A percentile compares a stretch with the other conserved stretches of the same genome.
Evolutionary conservation across 805 yeast genomes (phyloP).

Genomic region (Lachancea sp.): DNA sequence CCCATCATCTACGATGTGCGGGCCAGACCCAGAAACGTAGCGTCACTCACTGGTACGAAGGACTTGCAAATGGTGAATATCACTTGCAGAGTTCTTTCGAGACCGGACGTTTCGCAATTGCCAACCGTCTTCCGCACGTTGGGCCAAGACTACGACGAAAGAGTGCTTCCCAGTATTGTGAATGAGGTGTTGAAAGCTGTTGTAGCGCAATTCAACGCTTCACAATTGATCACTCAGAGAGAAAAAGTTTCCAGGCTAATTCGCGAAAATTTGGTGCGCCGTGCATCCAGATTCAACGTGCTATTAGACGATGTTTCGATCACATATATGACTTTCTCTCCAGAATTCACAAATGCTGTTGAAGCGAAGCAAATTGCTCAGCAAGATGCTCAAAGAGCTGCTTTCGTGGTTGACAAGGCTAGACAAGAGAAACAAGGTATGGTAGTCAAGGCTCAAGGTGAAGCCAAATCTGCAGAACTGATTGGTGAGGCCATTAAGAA

Average conservation of each 20-base stretch:
- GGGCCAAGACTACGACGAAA: slow-evolving; percentile 93
- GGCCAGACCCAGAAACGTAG: slow-evolving; percentile 94
- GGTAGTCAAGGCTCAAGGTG: slow-evolving; percentile 97
- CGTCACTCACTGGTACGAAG: slow-evolving; percentile 95
- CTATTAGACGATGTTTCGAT: slow-evolving; percentile 91
- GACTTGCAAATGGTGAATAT: slow-evolving; percentile 98
- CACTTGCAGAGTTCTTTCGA: slow-evolving; percentile 94
- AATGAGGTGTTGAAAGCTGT: slow-evolving; percentile 95
- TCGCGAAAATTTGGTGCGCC: slow-evolving; percentile 81
- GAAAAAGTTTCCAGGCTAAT: slow-evolving; percentile 90
- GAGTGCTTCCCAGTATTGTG: slow-evolving; percentile 95
- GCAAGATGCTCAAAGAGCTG: slow-evolving; percentile 98
- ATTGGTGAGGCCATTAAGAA: slow-evolving; percentile 99
- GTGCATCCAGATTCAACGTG: slow-evolving; percentile 86
- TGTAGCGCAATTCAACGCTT: slow-evolving; percentile 97
- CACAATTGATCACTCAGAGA: slow-evolving; percentile 98
- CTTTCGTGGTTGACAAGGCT: slow-evolving; percentile 93
- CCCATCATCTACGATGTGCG: slow-evolving; percentile 92
- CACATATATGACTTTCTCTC: slow-evolving; percentile 94
- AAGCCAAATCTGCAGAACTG: slow-evolving; percentile 94
- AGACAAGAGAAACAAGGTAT: slow-evolving; percentile 95
- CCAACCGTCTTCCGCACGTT: slow-evolving; percentile 87
- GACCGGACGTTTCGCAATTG: slow-evolving; percentile 72
- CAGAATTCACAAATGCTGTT: slow-evolving; percentile 95
- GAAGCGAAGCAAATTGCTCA: slow-evolving; percentile 99